phyloP scores from a whole-genome alignment of 345 rosid species.

The Pistacia vera region DNA sequence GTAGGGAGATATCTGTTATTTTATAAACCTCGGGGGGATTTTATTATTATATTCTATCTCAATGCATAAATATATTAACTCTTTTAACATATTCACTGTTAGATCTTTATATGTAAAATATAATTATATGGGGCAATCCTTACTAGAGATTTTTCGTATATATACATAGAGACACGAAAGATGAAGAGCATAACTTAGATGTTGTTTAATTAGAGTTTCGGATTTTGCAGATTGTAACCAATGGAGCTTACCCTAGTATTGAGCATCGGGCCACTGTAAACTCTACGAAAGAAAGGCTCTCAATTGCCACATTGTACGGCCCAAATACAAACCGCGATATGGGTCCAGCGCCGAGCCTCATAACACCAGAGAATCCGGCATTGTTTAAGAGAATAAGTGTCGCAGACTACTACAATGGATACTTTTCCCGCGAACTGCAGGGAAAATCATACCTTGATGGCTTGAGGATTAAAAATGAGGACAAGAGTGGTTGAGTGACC shows the following conservation, averaged over 20 bases:
- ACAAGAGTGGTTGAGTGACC: too few relatives aligned
- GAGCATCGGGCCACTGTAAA: slow-evolving; percentile 10
- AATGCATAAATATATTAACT: too few relatives aligned
- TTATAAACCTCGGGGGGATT: too few relatives aligned
- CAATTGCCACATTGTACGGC: background rate
- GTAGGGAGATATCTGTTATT: too few relatives aligned
- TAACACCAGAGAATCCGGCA: background rate
- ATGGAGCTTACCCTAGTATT: background rate
- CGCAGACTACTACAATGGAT: background rate
- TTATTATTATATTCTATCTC: too few relatives aligned
- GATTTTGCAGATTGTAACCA: slow-evolving; percentile 10
- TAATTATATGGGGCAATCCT: too few relatives aligned
- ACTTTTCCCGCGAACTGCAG: background rate
- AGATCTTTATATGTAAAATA: too few relatives aligned
- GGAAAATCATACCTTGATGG: slow-evolving; percentile 25
- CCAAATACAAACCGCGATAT: background rate
- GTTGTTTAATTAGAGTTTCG: too few relatives aligned
- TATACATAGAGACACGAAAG: too few relatives aligned
- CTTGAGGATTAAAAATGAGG: slow-evolving; percentile 16
- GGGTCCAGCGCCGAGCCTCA: slow-evolving; percentile 2
- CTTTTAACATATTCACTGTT: too few relatives aligned
- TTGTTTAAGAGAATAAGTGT: background rate
- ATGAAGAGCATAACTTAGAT: too few relatives aligned
- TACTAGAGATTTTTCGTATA: too few relatives aligned
- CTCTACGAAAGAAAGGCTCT: background rate